Evolutionary conservation across 495 filamentous ascomycete species (phyloP), one percentile per base, ranked within the genome.

Genomic region (Geoglossum glabrum): DNA sequence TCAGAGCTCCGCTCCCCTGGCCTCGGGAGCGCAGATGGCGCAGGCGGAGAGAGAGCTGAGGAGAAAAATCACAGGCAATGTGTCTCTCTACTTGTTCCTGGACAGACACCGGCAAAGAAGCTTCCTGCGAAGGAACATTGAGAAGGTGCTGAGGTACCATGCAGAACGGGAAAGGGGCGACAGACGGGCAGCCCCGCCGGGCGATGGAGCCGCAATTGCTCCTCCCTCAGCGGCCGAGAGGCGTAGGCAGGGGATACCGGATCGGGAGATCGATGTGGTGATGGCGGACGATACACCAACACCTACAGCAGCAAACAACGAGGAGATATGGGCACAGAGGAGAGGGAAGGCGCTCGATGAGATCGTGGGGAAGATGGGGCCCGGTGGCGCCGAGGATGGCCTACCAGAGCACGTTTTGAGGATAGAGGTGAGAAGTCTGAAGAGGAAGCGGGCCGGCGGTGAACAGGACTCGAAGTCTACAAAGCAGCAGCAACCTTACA

Each of bases 41-140:
- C 56, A 58, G 23, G 36, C 34, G 1, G 56, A 58, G 38, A 33
- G 38, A 27, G 56, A 58, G 6, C n/a, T 58, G 6, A 36, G 56
- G 17, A 58, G 56, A 34, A 45, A 17, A 27, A 49, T 58, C 43
- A 49, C 56, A 3, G 56, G 56, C 43, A 58, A 58, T 55, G 38
- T 23, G 13, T 7, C 38, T 11, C 43, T 58, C 43, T 58, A 58
- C 43, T 2, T 33, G 56, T 36, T 40, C 26, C 38, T 58, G n/a
- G 4, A 55, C 40, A 33, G 23, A 10, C 25, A 58, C 40, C 38
- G 56, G 19, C 2, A 58, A 45, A 36, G 25, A 11, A 3, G 17
- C 9, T 45, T 58, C 25, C 23, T 58, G 25, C 33, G 27, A 17
- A 45, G 56, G 43, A 58, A 58, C 17, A 25, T 58, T 10, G 40